Base-by-base conservation (phyloP, 2,329 filamentous ascomycete species). In the Gliomastix tumulicola region DNA sequence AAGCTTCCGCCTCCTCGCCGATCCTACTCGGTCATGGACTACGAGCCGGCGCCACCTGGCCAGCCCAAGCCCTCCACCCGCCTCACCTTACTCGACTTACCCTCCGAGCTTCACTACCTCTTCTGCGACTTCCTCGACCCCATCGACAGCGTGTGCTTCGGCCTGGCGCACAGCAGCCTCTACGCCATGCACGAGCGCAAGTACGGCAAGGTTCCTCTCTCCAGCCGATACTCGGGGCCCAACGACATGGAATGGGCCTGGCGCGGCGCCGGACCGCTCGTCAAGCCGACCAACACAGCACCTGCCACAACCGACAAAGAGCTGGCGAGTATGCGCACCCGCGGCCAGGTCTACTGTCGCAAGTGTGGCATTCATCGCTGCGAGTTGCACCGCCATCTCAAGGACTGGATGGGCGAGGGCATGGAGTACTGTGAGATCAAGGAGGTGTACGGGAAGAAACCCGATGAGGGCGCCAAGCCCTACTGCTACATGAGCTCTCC, bases 211-310 rank as follows among this genome's bases (percentile, higher is more conserved):
- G 69, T 81, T n/a, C 62, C 74, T 9, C 66, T 82, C 13, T 69
- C 69, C 15, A 67, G 68, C 32, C 68, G 76, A 12, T 76, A 78
- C 32, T 53, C 64, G 7, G 77, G 77, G 1, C 77, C 77, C 37
- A 81, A 81, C 54, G 69, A 76, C 44, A 66, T 78, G 50, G 77
- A 82, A 50, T 77, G 73, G 66, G 76, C 76, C 31, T 82, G 76
- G 75, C 70, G 75, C 43, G 60, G 72, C 35, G 71, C 74, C 4
- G 67, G 68, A 2, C 61, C 62, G 11, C 59, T 70, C 28, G 46
- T 67, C 32, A 52, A 54, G 39, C 43, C 51, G 34, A 32, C 50
- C 40, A 38, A 28, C 25, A n/a, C n/a, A n/a, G n/a, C n/a, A n/a
- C n/a, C n/a, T n/a, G 13, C n/a, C 13, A 16, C n/a, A 30, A 31